A percentile compares a stretch with the other conserved stretches of the same genome.
These are phyloP conservation scores for Boletus insuetus DNA, from an alignment of 768 basidiomycete genomes.

Conservation along the genomic window DNA sequence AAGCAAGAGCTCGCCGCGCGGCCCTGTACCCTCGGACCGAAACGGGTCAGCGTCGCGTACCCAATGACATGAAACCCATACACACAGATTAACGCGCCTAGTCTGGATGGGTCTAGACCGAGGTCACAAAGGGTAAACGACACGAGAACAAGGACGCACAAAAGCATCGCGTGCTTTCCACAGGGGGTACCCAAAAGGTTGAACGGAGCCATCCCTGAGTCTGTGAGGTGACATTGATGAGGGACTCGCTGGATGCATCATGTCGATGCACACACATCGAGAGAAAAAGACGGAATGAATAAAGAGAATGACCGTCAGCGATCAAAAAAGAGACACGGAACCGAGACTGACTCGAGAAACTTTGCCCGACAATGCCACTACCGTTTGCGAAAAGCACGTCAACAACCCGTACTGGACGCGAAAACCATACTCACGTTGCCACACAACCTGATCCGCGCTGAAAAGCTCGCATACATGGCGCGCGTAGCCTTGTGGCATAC, in stretches of 20 bases:
- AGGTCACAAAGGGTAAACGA: background rate
- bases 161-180: slow-evolving; percentile 22
- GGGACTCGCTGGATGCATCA: slow-evolving; percentile 6
- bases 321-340: background rate
- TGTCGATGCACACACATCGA: too few species aligned
- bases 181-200: slow-evolving; percentile 19
- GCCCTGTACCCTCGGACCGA: slow-evolving; percentile 18
- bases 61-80: background rate
- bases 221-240: slow-evolving; percentile 3
- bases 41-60: background rate
- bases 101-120: background rate
- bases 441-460: slow-evolving; percentile 48
- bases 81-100: slow-evolving; percentile 10
- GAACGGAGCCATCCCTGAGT: background rate
- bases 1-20: slow-evolving; percentile 5
- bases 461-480: slow-evolving; percentile 46
- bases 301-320: background rate
- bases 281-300: background rate
- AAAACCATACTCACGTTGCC: slow-evolving; percentile 25
- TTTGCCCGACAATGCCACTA: slow-evolving; percentile 23
- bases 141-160: slow-evolving; percentile 11
- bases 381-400: background rate
- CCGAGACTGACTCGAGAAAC: slow-evolving; percentile 15
- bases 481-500: slow-evolving; percentile 45
- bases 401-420: too few species aligned